Evolutionary conservation across 1,139 yeast genomes (phyloP).

Genomic region (Sugiyamaella novakii): DNA sequence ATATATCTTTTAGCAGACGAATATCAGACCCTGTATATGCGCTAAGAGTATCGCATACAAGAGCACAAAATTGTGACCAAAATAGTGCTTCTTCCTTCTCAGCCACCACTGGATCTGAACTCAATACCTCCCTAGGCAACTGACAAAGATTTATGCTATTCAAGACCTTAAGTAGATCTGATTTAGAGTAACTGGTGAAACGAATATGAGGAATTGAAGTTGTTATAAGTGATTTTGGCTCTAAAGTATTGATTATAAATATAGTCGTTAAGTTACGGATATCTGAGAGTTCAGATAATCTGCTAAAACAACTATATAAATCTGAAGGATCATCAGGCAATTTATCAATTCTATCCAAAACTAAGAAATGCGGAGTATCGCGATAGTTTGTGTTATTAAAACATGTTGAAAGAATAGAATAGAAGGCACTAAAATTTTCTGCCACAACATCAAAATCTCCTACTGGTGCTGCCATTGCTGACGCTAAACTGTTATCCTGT

Average conservation of each 20-base stretch:
- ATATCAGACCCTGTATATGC: conserved; percentile 60
- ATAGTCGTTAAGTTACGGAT: conserved; percentile 40
- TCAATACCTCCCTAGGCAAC: conserved; percentile 13
- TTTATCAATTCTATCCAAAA: conserved; percentile 61
- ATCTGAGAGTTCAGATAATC: conserved; percentile 48
- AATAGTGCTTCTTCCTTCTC: conserved; percentile 37
- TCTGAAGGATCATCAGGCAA: conserved; percentile 54
- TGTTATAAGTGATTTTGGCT: conserved; percentile 51
- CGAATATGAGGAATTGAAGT: conserved; percentile 53
- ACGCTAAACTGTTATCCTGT: conserved; percentile 1
- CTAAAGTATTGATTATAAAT: conserved; percentile 46
- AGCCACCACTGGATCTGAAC: conserved; percentile 5
- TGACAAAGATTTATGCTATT: conserved; percentile 26
- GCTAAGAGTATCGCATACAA: conserved; percentile 55
- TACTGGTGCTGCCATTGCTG: conserved; percentile 15
- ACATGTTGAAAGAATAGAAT: conserved; percentile 48
- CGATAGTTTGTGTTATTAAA: conserved; percentile 40
- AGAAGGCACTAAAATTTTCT: conserved; percentile 54
- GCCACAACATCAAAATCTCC: conserved; percentile 39
- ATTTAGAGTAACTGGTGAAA: conserved; percentile 51
- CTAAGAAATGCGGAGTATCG: conserved; percentile 52
- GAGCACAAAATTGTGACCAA: conserved; percentile 53
- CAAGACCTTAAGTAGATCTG: conserved; percentile 48
- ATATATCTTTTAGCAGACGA: conserved; percentile 48
- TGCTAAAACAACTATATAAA: conserved; percentile 51